phyloP scores from a whole-genome alignment of 2,329 filamentous ascomycete genomes.

The Penicillium decumbens region DNA sequence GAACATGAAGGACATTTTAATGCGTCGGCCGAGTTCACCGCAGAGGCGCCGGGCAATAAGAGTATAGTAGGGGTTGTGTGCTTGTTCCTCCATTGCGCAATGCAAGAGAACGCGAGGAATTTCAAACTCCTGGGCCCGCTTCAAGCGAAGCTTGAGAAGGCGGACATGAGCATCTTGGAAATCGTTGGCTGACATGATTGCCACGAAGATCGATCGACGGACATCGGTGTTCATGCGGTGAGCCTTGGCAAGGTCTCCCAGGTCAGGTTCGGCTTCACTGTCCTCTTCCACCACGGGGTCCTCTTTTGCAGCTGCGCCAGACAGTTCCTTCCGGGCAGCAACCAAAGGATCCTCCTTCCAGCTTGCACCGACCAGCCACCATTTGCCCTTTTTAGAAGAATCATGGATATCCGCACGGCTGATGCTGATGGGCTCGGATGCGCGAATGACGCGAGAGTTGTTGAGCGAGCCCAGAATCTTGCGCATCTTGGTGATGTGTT shows the following conservation, averaged over 20 bases:
- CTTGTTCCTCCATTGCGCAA: slow-evolving; percentile 74
- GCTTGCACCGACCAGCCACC: slow-evolving; percentile 98
- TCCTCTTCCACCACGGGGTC: slow-evolving; percentile 21
- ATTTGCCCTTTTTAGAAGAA: slow-evolving; percentile 84
- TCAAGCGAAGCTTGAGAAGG: slow-evolving; percentile 75
- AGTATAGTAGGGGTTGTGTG: slow-evolving; percentile 91
- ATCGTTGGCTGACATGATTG: slow-evolving; percentile 79
- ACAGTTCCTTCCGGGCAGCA: slow-evolving; percentile 33
- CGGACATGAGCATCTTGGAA: slow-evolving; percentile 77
- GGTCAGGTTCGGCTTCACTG: slow-evolving; percentile 53
- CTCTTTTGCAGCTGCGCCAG: slow-evolving; percentile 11
- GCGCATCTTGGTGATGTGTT: slow-evolving; percentile 83
- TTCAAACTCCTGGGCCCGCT: slow-evolving; percentile 78
- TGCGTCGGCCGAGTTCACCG: slow-evolving; percentile 58
- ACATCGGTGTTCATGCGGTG: slow-evolving; percentile 85
- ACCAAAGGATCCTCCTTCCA: slow-evolving; percentile 54
- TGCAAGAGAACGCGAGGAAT: slow-evolving; percentile 83
- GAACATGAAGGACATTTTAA: slow-evolving; percentile 82
- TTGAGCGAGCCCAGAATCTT: slow-evolving; percentile 80
- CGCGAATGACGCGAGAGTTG: slow-evolving; percentile 58
- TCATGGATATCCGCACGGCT: slow-evolving; percentile 76
- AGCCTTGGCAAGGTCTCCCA: slow-evolving; percentile 67
- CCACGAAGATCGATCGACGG: slow-evolving; percentile 85
- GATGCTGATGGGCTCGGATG: slow-evolving; percentile 75
- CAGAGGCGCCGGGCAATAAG: slow-evolving; percentile 77